A percentile compares a stretch with the other conserved stretches of the same genome.
phyloP scores from a whole-genome alignment of 163 green algal species.

The Scenedesmus sp. region DNA sequence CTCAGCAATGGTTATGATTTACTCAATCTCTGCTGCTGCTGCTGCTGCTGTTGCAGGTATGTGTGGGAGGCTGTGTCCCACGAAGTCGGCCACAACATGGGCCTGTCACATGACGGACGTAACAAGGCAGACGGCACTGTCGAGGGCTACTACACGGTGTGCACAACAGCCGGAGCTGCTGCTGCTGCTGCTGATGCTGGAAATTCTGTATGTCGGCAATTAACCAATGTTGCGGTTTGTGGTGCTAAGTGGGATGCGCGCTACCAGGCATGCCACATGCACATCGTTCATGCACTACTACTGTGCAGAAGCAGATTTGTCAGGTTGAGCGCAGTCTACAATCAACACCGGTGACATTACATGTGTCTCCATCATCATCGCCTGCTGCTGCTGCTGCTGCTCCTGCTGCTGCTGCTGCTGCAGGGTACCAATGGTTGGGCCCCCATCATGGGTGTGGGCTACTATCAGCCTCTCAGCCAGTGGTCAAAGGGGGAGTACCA shows the following conservation, averaged over 20 bases:
- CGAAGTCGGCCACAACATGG: slow-evolving; percentile 23
- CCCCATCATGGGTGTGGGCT: slow-evolving; percentile 43
- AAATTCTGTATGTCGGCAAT: too few relatives aligned
- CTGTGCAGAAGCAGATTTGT: too few relatives aligned
- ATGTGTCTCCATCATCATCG: neutral
- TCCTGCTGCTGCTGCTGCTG: neutral
- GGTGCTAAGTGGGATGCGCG: neutral
- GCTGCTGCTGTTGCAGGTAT: neutral
- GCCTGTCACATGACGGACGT: slow-evolving; percentile 17
- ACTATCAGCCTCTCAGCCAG: slow-evolving; percentile 12
- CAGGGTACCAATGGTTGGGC: slow-evolving; percentile 15
- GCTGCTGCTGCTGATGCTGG: neutral
- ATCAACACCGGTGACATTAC: too few relatives aligned
- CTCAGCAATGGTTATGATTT: neutral
- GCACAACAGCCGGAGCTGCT: neutral
- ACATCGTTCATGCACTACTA: too few relatives aligned
- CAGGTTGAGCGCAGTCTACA: too few relatives aligned
- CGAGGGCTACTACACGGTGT: slow-evolving; percentile 20
- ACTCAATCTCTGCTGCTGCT: neutral
- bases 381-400: neutral
- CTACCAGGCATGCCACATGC: too few relatives aligned
- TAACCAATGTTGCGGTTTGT: neutral
- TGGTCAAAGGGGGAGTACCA: slow-evolving; percentile 36
- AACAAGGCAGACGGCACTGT: neutral
- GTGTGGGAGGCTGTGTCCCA: neutral